phyloP scores from a whole-genome alignment of 768 basidiomycete species.

The Cystobasidium ongulense region DNA sequence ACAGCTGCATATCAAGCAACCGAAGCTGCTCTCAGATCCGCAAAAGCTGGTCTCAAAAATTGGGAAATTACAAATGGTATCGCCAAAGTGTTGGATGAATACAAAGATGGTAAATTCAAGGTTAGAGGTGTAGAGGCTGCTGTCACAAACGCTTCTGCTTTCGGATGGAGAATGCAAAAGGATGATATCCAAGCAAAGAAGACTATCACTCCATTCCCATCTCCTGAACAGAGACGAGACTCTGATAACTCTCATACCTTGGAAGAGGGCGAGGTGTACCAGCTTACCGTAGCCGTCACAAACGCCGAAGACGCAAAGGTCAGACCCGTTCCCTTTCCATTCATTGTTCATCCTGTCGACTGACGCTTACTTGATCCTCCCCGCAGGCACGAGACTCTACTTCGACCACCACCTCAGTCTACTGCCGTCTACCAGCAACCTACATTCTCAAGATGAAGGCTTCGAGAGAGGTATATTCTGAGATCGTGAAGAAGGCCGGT shows the following conservation, averaged over 20 bases:
- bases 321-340: constrained; percentile 34
- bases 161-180: constrained; percentile 53
- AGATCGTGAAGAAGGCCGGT: constrained; percentile 96
- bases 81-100: constrained; percentile 56
- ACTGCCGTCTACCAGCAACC: constrained; percentile 65
- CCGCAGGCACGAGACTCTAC: constrained; percentile 75
- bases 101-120: constrained; percentile 54
- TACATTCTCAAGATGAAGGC: constrained; percentile 98
- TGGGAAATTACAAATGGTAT: constrained; percentile 88
- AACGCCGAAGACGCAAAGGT: constrained; percentile 88
- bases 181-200: constrained; percentile 91
- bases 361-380: background rate
- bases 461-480: constrained; percentile 88
- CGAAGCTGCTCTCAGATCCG: constrained; percentile 77
- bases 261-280: constrained; percentile 89
- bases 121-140: constrained; percentile 91
- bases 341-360: constrained; percentile 15
- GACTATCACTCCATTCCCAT: constrained; percentile 66
- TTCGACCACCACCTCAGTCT: constrained; percentile 72
- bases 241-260: constrained; percentile 69
- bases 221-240: constrained; percentile 71
- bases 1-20: constrained; percentile 90
- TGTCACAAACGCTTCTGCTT: background rate
- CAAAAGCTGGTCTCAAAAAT: constrained; percentile 80
- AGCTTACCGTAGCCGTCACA: constrained; percentile 82